A percentile compares a stretch with the other conserved stretches of the same genome.
Conservation (phyloP, 164 flowering plant genomes). For the Malania oleifera region DNA sequence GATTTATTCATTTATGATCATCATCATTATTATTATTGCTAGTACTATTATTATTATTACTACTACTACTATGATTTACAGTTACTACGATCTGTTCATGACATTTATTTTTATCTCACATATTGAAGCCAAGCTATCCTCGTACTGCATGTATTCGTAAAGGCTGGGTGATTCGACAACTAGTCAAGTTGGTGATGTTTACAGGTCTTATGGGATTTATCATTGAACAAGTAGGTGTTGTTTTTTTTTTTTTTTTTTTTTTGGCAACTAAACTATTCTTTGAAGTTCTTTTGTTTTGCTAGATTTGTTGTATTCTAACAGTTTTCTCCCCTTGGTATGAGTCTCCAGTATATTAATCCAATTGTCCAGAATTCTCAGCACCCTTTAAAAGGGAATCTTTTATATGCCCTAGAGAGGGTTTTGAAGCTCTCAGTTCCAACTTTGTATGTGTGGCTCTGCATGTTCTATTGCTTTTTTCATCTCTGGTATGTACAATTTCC, state of each 20-base stretch:
- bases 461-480: slow-evolving; percentile 97
- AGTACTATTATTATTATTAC: too few species aligned
- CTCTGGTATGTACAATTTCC: slow-evolving; percentile 55
- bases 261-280: not conserved
- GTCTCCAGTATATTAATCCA: slow-evolving; percentile 93
- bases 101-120: not conserved
- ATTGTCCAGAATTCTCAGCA: slow-evolving; percentile 91
- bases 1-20: too few species aligned
- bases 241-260: not conserved
- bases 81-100: too few species aligned
- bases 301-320: slow-evolving; percentile 19
- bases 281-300: not conserved
- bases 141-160: slow-evolving; percentile 67
- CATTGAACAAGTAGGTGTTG: slow-evolving; percentile 65
- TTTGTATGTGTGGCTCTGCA: slow-evolving; percentile 98
- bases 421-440: slow-evolving; percentile 96
- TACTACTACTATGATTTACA: too few species aligned
- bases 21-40: too few species aligned
- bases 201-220: slow-evolving; percentile 95
- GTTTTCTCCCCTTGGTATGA: slow-evolving; percentile 15
- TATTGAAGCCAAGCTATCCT: slow-evolving; percentile 74
- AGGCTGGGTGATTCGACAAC: slow-evolving; percentile 85
- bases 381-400: slow-evolving; percentile 82
- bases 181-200: slow-evolving; percentile 77
- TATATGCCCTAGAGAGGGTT: slow-evolving; percentile 89